phyloP scores from a whole-genome alignment of 106 monocot genomes.

The Acorus gramineus region DNA sequence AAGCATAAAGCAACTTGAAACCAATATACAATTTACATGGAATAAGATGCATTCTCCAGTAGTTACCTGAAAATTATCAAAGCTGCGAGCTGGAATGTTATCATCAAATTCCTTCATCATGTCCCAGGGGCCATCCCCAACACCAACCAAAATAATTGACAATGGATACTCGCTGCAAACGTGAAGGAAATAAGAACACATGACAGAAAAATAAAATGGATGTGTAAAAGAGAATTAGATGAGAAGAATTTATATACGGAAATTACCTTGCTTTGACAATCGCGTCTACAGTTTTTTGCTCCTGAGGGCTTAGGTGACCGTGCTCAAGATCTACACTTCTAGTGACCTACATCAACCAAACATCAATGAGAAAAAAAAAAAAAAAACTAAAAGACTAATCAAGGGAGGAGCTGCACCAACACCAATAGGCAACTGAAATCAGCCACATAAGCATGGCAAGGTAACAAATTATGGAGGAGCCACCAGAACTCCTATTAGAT shows the following conservation, averaged over 20 bases:
- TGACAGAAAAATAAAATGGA: neutral
- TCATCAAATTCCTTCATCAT: conserved; percentile 96
- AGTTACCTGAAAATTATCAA: conserved; percentile 75
- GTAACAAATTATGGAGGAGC: too few relatives aligned
- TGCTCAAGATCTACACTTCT: conserved; percentile 65
- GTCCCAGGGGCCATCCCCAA: conserved; percentile 98
- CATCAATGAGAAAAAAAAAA: too few relatives aligned
- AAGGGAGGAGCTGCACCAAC: too few relatives aligned
- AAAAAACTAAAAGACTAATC: too few relatives aligned
- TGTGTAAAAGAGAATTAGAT: neutral
- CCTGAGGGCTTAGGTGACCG: conserved; percentile 66
- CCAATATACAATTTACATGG: neutral
- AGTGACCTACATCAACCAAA: conserved; percentile 47
- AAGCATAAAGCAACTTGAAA: neutral
- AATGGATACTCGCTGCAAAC: conserved; percentile 73
- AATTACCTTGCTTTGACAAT: conserved; percentile 80
- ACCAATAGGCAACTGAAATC: too few relatives aligned
- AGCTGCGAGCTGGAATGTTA: conserved; percentile 65
- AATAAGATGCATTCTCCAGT: neutral
- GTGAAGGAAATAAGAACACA: neutral
- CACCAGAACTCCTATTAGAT: too few relatives aligned
- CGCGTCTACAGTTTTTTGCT: conserved; percentile 69
- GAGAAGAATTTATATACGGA: too few relatives aligned
- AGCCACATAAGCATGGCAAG: too few relatives aligned
- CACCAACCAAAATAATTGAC: conserved; percentile 91